Conservation (phyloP, 768 basidiomycete species). For the Lactarius quietus region DNA sequence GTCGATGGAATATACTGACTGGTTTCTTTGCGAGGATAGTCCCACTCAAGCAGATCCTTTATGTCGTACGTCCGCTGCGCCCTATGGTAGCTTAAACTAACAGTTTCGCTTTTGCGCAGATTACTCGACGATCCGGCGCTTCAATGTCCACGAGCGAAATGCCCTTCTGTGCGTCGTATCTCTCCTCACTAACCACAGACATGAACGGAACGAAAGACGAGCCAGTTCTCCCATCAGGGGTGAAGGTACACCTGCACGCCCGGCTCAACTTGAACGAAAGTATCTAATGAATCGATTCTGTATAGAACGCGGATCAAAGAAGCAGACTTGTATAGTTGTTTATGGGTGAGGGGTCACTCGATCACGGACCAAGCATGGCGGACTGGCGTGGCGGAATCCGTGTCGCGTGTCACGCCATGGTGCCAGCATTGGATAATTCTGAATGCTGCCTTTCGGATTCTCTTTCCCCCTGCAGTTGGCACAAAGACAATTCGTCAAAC, state of each 20-base stretch:
- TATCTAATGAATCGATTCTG: constrained; percentile 83
- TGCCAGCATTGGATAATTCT: too few relatives aligned
- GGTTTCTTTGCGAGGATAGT: constrained; percentile 38
- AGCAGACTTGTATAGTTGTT: too few relatives aligned
- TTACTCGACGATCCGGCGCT: constrained; percentile 87
- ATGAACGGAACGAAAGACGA: constrained; percentile 43
- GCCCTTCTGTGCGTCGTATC: constrained; percentile 77
- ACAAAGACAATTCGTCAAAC: too few relatives aligned
- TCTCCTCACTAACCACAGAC: background rate
- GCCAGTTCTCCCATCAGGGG: constrained; percentile 83
- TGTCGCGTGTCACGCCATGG: too few relatives aligned
- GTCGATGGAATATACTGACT: background rate
- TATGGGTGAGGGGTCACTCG: too few relatives aligned
- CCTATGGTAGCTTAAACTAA: too few relatives aligned
- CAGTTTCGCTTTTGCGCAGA: constrained; percentile 49
- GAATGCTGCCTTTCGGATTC: too few relatives aligned
- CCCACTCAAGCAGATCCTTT: constrained; percentile 67
- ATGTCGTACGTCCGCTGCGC: constrained; percentile 47
- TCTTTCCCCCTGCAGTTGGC: too few relatives aligned
- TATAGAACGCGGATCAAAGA: constrained; percentile 23
- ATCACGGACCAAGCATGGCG: too few relatives aligned
- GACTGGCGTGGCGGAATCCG: too few relatives aligned
- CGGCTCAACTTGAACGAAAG: constrained; percentile 85
- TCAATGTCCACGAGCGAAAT: constrained; percentile 89
- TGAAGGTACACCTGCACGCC: constrained; percentile 79